Evolutionary conservation across 169 alveolate genomes (phyloP).

Genomic region (Plasmodium falciparum): DNA sequence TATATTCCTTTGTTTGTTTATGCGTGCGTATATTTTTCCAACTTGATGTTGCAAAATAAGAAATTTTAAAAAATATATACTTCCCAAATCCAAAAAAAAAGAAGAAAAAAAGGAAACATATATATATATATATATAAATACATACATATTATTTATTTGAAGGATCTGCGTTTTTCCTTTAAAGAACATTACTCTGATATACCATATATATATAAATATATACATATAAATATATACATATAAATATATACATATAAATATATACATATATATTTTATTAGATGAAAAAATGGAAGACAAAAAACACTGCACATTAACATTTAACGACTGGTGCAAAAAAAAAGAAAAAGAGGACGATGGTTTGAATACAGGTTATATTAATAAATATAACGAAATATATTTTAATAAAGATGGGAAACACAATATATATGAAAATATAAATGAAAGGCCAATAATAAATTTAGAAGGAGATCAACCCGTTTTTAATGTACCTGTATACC

Average conservation of each 20-base stretch:
- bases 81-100: too few relatives aligned
- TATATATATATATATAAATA: too few relatives aligned
- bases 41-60: too few relatives aligned
- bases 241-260: not conserved
- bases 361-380: not conserved
- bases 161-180: too few relatives aligned
- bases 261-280: not conserved
- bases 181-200: too few relatives aligned
- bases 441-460: conserved; percentile 83
- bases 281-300: not conserved
- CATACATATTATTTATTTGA: too few relatives aligned
- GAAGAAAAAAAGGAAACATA: too few relatives aligned
- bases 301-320: conserved; percentile 28
- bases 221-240: not conserved
- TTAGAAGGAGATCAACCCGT: conserved; percentile 90
- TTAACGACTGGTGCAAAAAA: conserved; percentile 52
- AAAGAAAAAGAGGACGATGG: not conserved
- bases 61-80: too few relatives aligned
- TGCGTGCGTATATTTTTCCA: too few relatives aligned
- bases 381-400: conserved; percentile 11
- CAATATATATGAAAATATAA: conserved; percentile 46
- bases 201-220: not conserved
- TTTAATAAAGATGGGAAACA: conserved; percentile 6
- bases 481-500: conserved; percentile 89
- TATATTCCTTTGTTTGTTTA: too few relatives aligned